Evolutionary conservation across 148 eudicot genomes (phyloP).

Genomic region (Diospyros kaki): DNA sequence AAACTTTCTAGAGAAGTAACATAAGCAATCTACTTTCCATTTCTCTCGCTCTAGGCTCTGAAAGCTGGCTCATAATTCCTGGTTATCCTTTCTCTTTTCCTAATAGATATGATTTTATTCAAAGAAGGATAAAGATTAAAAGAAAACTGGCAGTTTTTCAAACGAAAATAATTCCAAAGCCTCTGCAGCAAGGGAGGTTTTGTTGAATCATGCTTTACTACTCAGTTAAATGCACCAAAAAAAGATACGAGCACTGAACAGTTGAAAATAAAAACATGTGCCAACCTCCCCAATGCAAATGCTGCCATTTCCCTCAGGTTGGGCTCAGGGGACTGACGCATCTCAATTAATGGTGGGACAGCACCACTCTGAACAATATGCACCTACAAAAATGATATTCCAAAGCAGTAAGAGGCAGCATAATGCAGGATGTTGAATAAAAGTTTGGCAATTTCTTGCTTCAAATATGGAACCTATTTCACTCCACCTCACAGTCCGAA

Average conservation of each 20-base stretch:
- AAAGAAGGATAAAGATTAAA: neutral
- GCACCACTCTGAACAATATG: constrained; percentile 98
- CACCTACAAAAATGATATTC: constrained; percentile 33
- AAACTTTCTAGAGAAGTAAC: too few relatives aligned
- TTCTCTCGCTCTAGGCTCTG: too few relatives aligned
- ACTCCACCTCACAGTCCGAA: constrained; percentile 85
- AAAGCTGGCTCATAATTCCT: neutral
- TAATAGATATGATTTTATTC: neutral
- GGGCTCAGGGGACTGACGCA: constrained; percentile 72
- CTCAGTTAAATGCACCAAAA: neutral
- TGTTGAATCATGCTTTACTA: neutral
- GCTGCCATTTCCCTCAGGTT: constrained; percentile 90
- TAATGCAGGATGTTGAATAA: neutral
- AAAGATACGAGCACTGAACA: too few relatives aligned
- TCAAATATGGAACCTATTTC: neutral
- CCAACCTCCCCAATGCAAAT: constrained; percentile 92
- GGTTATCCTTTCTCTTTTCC: neutral
- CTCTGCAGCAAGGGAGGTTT: neutral
- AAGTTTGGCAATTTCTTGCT: neutral
- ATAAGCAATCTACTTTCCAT: too few relatives aligned
- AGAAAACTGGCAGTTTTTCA: neutral
- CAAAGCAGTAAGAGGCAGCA: neutral
- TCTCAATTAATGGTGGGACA: constrained; percentile 75
- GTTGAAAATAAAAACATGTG: constrained; percentile 51
- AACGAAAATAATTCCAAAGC: neutral